Evolutionary conservation across 805 yeast genomes (phyloP).

Genomic region (Candida andamanensis): DNA sequence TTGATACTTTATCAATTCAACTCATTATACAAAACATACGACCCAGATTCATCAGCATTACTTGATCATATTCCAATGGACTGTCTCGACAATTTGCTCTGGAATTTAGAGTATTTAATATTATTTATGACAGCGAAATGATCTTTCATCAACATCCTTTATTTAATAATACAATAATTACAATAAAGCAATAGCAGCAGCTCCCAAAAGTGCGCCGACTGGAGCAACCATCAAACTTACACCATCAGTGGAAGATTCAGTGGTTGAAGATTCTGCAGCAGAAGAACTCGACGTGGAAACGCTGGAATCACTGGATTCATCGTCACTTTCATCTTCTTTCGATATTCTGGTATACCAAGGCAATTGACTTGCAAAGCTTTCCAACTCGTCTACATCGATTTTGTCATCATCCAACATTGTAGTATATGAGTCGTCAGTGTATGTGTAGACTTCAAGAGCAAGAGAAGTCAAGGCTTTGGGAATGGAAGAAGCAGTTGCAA

Average conservation of each 20-base stretch:
- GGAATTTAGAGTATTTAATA: slow-evolving; percentile 35
- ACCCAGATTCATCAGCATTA: slow-evolving; percentile 1
- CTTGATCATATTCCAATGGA: slow-evolving; percentile 27
- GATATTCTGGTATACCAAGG: slow-evolving; percentile 32
- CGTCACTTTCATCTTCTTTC: slow-evolving; percentile 2
- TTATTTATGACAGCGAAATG: slow-evolving; percentile 26
- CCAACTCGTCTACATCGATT: slow-evolving; percentile 18
- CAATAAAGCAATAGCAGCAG: slow-evolving; percentile 29
- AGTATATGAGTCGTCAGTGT: slow-evolving; percentile 33
- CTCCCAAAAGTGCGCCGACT: slow-evolving; percentile 30
- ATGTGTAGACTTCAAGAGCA: slow-evolving; percentile 27
- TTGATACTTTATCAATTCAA: slow-evolving; percentile 19
- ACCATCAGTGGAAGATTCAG: slow-evolving; percentile 5
- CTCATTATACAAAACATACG: slow-evolving; percentile 7
- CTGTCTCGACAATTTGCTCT: slow-evolving; percentile 35
- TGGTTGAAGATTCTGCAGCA: slow-evolving; percentile 2
- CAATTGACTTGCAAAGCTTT: slow-evolving; percentile 27
- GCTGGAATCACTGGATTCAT: slow-evolving; percentile 1
- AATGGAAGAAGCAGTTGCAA: slow-evolving; percentile 21
- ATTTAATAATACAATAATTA: no score
- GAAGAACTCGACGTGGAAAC: slow-evolving; percentile 5
- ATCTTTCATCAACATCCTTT: slow-evolving; percentile 1
- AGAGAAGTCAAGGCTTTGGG: slow-evolving; percentile 26
- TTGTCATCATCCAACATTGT: slow-evolving; percentile 23
- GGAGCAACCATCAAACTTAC: slow-evolving; percentile 15